Percentiles rank a stretch among this genome's conserved stretches.
Conservation (phyloP, 2,329 filamentous ascomycete species). For the Lasiodiplodia theobromae region DNA sequence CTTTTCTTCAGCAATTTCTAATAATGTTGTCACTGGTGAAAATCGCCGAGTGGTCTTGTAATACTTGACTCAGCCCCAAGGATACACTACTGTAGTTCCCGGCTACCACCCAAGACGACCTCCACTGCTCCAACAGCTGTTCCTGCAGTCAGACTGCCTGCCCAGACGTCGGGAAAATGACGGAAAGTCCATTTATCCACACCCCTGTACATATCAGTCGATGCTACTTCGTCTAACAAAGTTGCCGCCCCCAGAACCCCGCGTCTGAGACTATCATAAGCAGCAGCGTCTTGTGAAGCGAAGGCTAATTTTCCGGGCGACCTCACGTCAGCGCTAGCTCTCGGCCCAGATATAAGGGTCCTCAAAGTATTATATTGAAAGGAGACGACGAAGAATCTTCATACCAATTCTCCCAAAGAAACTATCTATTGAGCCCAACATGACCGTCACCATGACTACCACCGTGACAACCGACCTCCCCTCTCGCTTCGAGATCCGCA, state of each 20-base stretch:
- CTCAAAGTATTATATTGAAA: background rate
- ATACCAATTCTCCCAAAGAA: background rate
- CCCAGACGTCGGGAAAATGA: background rate
- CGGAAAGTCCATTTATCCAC: background rate
- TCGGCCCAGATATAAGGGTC: background rate
- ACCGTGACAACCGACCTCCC: slow-evolving; percentile 31
- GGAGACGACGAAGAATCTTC: background rate
- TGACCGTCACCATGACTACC: background rate
- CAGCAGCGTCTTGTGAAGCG: background rate
- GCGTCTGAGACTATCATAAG: background rate
- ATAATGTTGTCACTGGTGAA: no score
- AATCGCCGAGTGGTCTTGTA: no score
- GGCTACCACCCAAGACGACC: no score
- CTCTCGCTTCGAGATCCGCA: slow-evolving; percentile 43
- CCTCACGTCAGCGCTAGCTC: slow-evolving; percentile 25
- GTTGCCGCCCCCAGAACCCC: background rate
- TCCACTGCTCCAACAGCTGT: background rate
- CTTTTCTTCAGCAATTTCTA: no score
- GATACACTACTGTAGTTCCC: background rate
- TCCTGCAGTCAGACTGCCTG: background rate
- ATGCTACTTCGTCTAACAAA: background rate
- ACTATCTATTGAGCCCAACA: background rate
- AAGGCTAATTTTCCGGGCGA: background rate
- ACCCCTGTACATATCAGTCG: background rate
- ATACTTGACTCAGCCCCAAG: no score